Evolutionary conservation across 2,329 filamentous ascomycete species (phyloP), one percentile per base, ranked within the genome.

Genomic region (Sporothrix variecibatus): DNA sequence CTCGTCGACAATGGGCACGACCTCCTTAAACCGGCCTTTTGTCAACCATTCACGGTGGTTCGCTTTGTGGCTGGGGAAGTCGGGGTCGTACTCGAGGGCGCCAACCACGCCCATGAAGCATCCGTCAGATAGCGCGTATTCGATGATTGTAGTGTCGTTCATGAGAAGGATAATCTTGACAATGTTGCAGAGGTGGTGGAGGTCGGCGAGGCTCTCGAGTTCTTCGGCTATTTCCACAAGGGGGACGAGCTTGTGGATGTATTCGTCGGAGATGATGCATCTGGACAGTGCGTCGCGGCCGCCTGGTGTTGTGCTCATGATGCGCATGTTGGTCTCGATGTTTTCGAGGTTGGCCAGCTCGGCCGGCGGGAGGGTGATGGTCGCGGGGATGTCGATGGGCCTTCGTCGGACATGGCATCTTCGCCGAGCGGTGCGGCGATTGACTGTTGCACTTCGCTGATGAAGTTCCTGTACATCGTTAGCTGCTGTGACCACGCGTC

Each of bases 11-110:
- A 99, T 98, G 72, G 90, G 92, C 23, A 99, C 95, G 15, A 99
- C 96, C 85, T 99, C 95, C 82, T 97, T 98, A 82, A 94, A 99
- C 78, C 94, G 92, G 26, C 94, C 94, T 79, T 94, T 94, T 76
- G 92, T 91, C 72, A 99, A 87, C 87, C 97, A 99, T 80, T 96
- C 94, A 74, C 96, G 91, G 81, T 99, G 96, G 80, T 98, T 98
- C 31, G 96, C 95, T 82, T 98, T 98, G 86, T 98, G 96, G 75
- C 92, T 94, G 7, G 96, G 96, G 79, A 98, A 99, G 82, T 99
- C 96, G 0, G 96, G 95, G 79, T 99, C 96, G 84, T 98, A 99
- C 85, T 99, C 96, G 76, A 99, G 86, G 31, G 96, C 96, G 75
- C 96, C 96, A 51, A 99, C 95, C 34, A 98, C 95, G 23, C 95